Base-by-base conservation (phyloP, 345 rosid genomes). In the Bruguiera parviflora region DNA sequence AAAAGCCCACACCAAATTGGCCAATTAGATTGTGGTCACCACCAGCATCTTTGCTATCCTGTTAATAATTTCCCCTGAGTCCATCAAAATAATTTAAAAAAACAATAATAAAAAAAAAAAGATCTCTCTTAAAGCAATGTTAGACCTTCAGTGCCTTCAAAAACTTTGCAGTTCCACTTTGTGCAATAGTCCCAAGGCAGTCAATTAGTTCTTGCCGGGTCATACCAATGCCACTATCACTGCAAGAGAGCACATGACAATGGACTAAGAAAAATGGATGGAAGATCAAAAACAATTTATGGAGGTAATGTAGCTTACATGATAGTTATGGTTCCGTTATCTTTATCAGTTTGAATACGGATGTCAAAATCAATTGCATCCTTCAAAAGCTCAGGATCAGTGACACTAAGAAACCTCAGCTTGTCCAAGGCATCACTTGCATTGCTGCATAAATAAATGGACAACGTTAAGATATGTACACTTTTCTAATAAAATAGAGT, bases 391-490 rank as follows among this genome's bases (percentile, higher is more conserved):
- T 78, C 89, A 65, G 96, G 86, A 47, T 90, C 72, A 0, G 98
- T 92, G 33, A 92, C 98, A 75, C 90, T 84, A 65, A 95, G 82
- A 81, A 86, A 95, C 73, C 99, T 86, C 64, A 95, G 77, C 75
- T 95, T 95, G 85, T 95, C 98, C 86, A 90, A 69, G 58, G 99
- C 99, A 84, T 95, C 99, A 73, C 99, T 95, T 71, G 98, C 99
- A 82, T 95, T 95, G 70, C 99, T 95, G 87, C 52, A 43, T 67
- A 73, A 21, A 53, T 28, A 31, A 67, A 74, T 62, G 24, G 13
- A 43, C 49, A 13, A 13, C 3, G 49, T 43, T 43, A 43, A 43
- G 49, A 43, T 3, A 43, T 13, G 13, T 43, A 19, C 4, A 13
- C 18, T 43, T 13, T 15, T 13, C 49, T n/a, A 63, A 37, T 29